Conservation (phyloP, 371 early-diverging fungal species). For the Capniomyces stellatus region DNA sequence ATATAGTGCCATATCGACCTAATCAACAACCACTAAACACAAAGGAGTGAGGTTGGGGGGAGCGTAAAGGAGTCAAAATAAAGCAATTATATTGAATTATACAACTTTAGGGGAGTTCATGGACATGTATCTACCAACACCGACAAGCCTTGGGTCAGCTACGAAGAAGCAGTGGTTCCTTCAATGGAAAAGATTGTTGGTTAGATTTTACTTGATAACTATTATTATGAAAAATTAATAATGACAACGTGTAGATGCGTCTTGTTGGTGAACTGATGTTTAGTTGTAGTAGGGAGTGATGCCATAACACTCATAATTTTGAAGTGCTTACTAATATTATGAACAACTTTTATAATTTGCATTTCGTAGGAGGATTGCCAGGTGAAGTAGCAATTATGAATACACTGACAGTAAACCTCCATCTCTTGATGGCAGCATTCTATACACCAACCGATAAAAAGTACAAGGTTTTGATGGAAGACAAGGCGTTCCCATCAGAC, state of each 20-base stretch:
- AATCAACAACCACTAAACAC: no score
- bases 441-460: conserved; percentile 61
- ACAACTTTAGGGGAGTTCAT: conserved; percentile 63
- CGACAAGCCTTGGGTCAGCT: conserved; percentile 72
- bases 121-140: conserved; percentile 74
- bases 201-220: no score
- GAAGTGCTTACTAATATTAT: no score
- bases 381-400: conserved; percentile 82
- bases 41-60: no score
- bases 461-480: conserved; percentile 80
- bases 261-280: background rate
- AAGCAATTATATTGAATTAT: no score
- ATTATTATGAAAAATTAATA: no score
- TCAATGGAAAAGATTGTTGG: conserved; percentile 61
- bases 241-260: conserved; percentile 4
- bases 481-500: conserved; percentile 89
- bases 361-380: conserved; percentile 65
- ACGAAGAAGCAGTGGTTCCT: conserved; percentile 58
- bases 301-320: background rate
- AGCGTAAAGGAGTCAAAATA: no score
- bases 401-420: conserved; percentile 80
- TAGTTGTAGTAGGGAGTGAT: background rate
- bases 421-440: conserved; percentile 76
- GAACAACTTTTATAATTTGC: no score
- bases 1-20: no score